phyloP scores from a whole-genome alignment of 768 basidiomycete genomes.

The Phylloporus sp. region DNA sequence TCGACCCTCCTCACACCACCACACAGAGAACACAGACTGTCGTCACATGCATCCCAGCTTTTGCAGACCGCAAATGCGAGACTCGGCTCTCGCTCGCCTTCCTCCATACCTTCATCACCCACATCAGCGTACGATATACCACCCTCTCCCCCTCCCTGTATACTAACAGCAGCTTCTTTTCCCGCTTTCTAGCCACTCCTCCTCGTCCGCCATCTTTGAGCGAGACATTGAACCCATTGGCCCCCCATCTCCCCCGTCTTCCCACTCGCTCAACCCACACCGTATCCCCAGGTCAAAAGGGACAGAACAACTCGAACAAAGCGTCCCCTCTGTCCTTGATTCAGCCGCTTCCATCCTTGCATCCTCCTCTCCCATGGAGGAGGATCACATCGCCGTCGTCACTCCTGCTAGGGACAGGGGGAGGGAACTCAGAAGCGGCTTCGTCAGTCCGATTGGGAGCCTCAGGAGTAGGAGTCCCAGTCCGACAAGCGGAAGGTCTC shows the following conservation, averaged over 20 bases:
- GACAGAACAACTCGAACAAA: slow-evolving; percentile 70
- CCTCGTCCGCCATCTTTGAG: slow-evolving; percentile 88
- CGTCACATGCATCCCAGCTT: slow-evolving; percentile 46
- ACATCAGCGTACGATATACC: slow-evolving; percentile 62
- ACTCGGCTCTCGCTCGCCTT: slow-evolving; percentile 61
- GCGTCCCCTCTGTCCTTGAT: slow-evolving; percentile 84
- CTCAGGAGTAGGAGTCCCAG: slow-evolving; percentile 67
- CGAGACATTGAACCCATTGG: slow-evolving; percentile 74
- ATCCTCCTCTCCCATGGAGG: slow-evolving; percentile 40
- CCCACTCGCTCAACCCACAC: slow-evolving; percentile 58
- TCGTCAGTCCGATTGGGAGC: slow-evolving; percentile 61
- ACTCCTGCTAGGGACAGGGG: slow-evolving; percentile 45
- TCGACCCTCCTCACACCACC: slow-evolving; percentile 40
- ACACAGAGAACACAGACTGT: slow-evolving; percentile 37
- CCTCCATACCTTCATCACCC: slow-evolving; percentile 76
- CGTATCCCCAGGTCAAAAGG: slow-evolving; percentile 67
- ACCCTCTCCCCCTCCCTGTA: slow-evolving; percentile 1
- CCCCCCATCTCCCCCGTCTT: slow-evolving; percentile 35
- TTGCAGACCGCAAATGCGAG: slow-evolving; percentile 40
- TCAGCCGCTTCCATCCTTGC: slow-evolving; percentile 74
- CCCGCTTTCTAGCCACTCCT: slow-evolving; percentile 56
- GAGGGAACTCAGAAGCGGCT: slow-evolving; percentile 43
- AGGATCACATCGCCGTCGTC: slow-evolving; percentile 60
- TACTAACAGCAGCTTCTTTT: slow-evolving; percentile 6
- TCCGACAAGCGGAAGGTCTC: slow-evolving; percentile 42